A percentile compares a stretch with the other conserved stretches of the same genome.
Conservation (phyloP, 1,284 basidiomycete species). For the Hemileia vastatrix region DNA sequence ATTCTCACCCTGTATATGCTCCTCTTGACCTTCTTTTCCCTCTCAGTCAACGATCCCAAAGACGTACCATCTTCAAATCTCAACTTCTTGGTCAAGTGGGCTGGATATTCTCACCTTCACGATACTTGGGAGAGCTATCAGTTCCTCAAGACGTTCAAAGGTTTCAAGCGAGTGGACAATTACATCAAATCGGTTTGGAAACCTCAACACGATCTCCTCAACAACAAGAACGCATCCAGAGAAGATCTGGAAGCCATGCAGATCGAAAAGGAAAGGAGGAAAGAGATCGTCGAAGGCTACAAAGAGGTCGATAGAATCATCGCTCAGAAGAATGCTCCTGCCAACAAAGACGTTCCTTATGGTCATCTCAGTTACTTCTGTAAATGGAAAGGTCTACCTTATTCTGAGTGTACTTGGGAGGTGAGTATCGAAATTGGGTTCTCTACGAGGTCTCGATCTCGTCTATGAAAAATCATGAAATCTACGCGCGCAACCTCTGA, state of each 20-base stretch:
- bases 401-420: slow-evolving; percentile 42
- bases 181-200: slow-evolving; percentile 39
- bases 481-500: neutral
- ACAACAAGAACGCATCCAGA: slow-evolving; percentile 32
- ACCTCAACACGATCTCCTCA: slow-evolving; percentile 33
- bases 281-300: slow-evolving; percentile 36
- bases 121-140: slow-evolving; percentile 42
- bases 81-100: slow-evolving; percentile 43
- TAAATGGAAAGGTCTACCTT: slow-evolving; percentile 42
- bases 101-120: slow-evolving; percentile 41
- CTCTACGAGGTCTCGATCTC: neutral
- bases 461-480: neutral
- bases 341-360: slow-evolving; percentile 38
- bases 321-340: slow-evolving; percentile 35
- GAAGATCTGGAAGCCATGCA: slow-evolving; percentile 42
- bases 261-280: too few relatives aligned
- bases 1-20: neutral
- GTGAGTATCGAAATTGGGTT: neutral
- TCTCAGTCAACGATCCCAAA: slow-evolving; percentile 30
- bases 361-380: slow-evolving; percentile 37
- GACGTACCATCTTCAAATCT: slow-evolving; percentile 39
- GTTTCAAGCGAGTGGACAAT: slow-evolving; percentile 42
- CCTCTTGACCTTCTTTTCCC: too few relatives aligned
- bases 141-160: slow-evolving; percentile 36
- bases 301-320: slow-evolving; percentile 42